A percentile compares a stretch with the other conserved stretches of the same genome.
These are phyloP conservation scores for Harringtonia aguacate DNA, from an alignment of 2,329 filamentous ascomycete genomes.

Conservation along the genomic window DNA sequence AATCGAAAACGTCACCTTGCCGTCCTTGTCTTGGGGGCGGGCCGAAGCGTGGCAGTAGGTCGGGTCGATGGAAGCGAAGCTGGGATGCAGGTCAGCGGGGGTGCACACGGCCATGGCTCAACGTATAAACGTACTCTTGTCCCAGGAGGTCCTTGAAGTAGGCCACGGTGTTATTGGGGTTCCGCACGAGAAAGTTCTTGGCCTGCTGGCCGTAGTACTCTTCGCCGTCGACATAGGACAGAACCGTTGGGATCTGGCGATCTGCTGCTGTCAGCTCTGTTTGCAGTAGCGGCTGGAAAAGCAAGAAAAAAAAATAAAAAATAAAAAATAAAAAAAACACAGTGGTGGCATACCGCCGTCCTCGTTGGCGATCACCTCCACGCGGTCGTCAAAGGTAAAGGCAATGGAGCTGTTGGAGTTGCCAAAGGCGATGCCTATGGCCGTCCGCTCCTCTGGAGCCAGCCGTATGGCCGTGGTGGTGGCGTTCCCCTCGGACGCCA, in stretches of 20 bases:
- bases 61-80: constrained; percentile 92
- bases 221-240: constrained; percentile 92
- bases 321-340: neutral
- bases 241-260: constrained; percentile 87
- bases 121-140: constrained; percentile 84
- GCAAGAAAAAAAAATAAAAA: too few relatives aligned
- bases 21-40: constrained; percentile 68
- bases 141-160: constrained; percentile 95
- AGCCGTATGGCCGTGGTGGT: constrained; percentile 1
- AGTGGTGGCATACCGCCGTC: constrained; percentile 62
- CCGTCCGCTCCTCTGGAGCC: constrained; percentile 50
- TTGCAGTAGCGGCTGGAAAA: neutral
- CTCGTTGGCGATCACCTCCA: constrained; percentile 97
- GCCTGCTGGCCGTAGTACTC: constrained; percentile 95
- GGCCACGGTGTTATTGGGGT: constrained; percentile 84
- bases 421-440: constrained; percentile 95
- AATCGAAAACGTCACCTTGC: constrained; percentile 69
- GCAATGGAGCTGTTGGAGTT: constrained; percentile 98
- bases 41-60: constrained; percentile 89
- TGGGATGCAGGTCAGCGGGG: constrained; percentile 16
- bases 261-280: constrained; percentile 38
- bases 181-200: constrained; percentile 86
- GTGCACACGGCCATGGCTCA: too few relatives aligned
- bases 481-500: constrained; percentile 7
- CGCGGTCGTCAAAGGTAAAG: constrained; percentile 84